A percentile compares a stretch with the other conserved stretches of the same genome.
These are phyloP conservation scores for Talaromyces sp. DNA, from an alignment of 2,329 filamentous ascomycete species.

Conservation along the genomic window DNA sequence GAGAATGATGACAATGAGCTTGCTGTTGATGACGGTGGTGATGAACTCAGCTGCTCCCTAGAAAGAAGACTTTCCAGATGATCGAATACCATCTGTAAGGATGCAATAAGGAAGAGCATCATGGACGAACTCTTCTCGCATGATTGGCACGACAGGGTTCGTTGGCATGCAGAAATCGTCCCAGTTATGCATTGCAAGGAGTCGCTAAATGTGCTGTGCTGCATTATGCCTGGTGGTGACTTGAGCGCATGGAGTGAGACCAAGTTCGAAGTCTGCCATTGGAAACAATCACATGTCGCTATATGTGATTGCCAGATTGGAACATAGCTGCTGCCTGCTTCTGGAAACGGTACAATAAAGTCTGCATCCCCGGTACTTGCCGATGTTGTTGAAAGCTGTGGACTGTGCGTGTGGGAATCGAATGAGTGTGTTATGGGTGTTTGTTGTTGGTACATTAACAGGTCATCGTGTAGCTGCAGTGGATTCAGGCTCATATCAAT, in stretches of 20 bases:
- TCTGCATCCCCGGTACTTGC: background rate
- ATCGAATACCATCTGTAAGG: conserved; percentile 13
- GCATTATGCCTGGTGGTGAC: background rate
- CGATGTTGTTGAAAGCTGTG: background rate
- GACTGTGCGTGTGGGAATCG: background rate
- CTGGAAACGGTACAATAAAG: background rate
- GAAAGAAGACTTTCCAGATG: background rate
- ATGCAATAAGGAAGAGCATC: conserved; percentile 8
- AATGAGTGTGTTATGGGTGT: background rate
- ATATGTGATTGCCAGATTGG: background rate
- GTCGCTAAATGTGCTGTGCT: conserved; percentile 1
- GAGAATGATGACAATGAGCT: background rate
- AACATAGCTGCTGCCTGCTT: background rate
- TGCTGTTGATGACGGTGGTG: background rate
- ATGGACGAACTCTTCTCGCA: conserved; percentile 12
- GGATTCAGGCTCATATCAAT: background rate
- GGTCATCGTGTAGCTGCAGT: background rate
- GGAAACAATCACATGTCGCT: conserved; percentile 9
- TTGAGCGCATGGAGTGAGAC: conserved; percentile 10
- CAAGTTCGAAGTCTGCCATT: conserved; percentile 12
- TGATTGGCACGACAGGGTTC: conserved; percentile 9
- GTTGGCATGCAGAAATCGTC: conserved; percentile 9
- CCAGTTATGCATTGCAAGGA: conserved; percentile 3
- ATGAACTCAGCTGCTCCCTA: background rate
- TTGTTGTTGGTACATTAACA: background rate